Evolutionary conservation across 805 yeast species (phyloP).

Genomic region (Hanseniaspora jakobsenii): DNA sequence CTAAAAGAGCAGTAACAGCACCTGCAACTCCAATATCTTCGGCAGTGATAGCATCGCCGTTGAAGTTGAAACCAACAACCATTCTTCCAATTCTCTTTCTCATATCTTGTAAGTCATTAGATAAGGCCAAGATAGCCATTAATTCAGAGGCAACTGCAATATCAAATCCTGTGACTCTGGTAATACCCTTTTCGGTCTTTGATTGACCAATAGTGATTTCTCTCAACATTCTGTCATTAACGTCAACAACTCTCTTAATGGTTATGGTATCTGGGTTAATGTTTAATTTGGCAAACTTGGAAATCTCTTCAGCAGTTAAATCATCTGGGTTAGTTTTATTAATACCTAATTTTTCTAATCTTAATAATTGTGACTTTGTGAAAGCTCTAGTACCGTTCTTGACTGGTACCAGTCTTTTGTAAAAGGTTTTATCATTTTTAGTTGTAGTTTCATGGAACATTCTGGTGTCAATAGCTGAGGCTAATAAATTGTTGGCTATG

Average conservation of each 20-base stretch:
- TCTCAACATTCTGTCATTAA: slow-evolving; percentile 83
- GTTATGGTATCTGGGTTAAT: slow-evolving; percentile 85
- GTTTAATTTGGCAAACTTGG: slow-evolving; percentile 66
- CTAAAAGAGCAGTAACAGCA: slow-evolving; percentile 84
- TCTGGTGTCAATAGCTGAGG: slow-evolving; percentile 94
- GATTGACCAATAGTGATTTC: slow-evolving; percentile 85
- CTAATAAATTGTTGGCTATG: slow-evolving; percentile 83
- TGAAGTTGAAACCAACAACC: slow-evolving; percentile 69
- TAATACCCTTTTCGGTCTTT: slow-evolving; percentile 80
- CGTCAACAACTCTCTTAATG: slow-evolving; percentile 86
- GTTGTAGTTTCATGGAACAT: slow-evolving; percentile 90
- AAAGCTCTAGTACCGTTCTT: slow-evolving; percentile 71
- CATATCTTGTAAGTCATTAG: slow-evolving; percentile 68
- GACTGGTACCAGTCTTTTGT: slow-evolving; percentile 73
- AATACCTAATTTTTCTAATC: slow-evolving; percentile 74
- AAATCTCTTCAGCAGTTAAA: slow-evolving; percentile 64
- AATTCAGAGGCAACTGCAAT: slow-evolving; percentile 92
- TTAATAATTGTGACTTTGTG: slow-evolving; percentile 63
- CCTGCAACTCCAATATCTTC: slow-evolving; percentile 95
- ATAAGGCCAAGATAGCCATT: slow-evolving; percentile 88
- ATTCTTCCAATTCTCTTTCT: slow-evolving; percentile 76
- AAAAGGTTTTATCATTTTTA: slow-evolving; percentile 62
- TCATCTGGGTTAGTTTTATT: slow-evolving; percentile 66
- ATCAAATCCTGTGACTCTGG: slow-evolving; percentile 84
- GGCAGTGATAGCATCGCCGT: slow-evolving; percentile 77